Conservation (phyloP, 1,284 basidiomycete species). For the Tilletia indica region DNA sequence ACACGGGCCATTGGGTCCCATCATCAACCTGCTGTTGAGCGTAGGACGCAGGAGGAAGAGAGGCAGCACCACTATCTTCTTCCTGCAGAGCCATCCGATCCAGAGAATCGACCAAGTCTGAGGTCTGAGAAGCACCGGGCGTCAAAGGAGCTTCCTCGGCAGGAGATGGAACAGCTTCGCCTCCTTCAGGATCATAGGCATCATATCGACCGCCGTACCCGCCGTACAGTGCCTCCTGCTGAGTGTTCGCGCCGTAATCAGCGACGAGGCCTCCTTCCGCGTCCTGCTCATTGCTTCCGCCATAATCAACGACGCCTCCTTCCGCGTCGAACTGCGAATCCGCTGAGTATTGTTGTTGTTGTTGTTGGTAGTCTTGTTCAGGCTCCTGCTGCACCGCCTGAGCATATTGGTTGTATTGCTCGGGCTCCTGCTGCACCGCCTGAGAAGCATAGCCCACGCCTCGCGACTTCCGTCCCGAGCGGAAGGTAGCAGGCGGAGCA, state of each 20-base stretch:
- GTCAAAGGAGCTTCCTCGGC: neutral
- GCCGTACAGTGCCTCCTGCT: neutral
- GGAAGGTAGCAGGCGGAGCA: too few relatives aligned
- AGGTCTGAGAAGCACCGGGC: neutral
- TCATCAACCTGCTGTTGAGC: too few relatives aligned
- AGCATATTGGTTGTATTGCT: conserved; percentile 21
- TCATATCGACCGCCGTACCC: neutral
- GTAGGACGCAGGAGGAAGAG: too few relatives aligned
- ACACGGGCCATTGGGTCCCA: too few relatives aligned
- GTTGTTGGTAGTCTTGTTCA: neutral
- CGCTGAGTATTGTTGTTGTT: neutral
- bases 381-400: conserved; percentile 13
- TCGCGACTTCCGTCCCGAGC: too few relatives aligned
- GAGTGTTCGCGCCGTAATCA: neutral
- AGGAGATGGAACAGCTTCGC: too few relatives aligned
- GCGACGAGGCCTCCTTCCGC: neutral
- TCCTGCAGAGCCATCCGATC: too few relatives aligned
- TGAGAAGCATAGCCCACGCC: too few relatives aligned
- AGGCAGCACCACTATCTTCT: too few relatives aligned
- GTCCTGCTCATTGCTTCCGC: neutral
- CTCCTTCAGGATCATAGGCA: conserved; percentile 2
- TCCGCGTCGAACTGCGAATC: neutral
- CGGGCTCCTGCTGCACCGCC: neutral
- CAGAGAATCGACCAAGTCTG: too few relatives aligned
- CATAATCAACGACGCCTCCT: neutral